Evolutionary conservation across 139 green algal genomes (phyloP), one percentile per base, ranked within the genome.

Genomic region (Choricystis sp.): DNA sequence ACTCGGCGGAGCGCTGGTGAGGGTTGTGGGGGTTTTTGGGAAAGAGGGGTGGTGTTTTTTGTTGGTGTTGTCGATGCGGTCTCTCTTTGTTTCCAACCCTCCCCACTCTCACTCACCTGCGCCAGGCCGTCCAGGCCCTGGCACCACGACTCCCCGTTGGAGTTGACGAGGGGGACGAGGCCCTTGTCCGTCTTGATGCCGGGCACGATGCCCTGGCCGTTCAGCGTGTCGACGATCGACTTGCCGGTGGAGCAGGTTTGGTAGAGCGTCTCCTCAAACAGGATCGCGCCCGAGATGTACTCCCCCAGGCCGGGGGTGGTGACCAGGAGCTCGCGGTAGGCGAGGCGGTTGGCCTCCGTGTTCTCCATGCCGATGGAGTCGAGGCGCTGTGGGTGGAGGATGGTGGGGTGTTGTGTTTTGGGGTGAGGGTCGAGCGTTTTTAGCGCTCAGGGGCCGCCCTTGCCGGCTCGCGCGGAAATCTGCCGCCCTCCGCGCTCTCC

Each of bases 231-330:
- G 25, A 94, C 85, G 69, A 98, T 91, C 49, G 76, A 78, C 72
- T 82, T 87, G 78, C 90, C 89, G 49, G 76, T 72, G 61, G 64
- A 76, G 77, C 73, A 84, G 69, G 75, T 84, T 88, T 98, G 92
- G 88, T 91, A 98, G 60, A 98, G 90, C 59, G 92, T 98, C 88
- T 98, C 92, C 85, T 98, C 92, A 81, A 98, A 98, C 70, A 96
- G 70, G 77, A 96, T 96, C 59, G 88, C 86, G 60, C 82, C 85
- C 25, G 82, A 91, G 72, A 95, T 93, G 80, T 91, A 94, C 80
- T 94, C 30, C 70, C 85, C 85, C 57, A 95, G 80, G 68, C 88
- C 86, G 67, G 89, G 90, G 65, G 92, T 88, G 73, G 83, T 83
- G 49, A 94, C 66, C 64, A 98, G 87, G 63, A 97, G 83, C 80